Conservation (phyloP, 257 asterid species). For the Nicotiana tomentosiformis region DNA sequence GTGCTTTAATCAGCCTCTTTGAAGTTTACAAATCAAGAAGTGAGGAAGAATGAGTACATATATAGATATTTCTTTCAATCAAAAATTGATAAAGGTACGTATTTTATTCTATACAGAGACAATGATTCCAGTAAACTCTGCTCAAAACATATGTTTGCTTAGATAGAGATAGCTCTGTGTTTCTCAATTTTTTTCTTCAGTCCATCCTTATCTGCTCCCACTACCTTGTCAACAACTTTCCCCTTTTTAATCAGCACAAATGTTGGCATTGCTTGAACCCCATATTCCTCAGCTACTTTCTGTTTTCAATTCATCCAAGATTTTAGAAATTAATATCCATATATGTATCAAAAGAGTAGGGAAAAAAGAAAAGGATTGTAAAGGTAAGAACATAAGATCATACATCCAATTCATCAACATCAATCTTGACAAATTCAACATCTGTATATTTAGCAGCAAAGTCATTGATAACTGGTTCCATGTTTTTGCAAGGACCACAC, state of each 20-base stretch:
- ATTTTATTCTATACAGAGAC: not conserved
- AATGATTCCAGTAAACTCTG: not conserved
- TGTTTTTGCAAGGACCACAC: conserved; percentile 40
- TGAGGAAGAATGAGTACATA: not conserved
- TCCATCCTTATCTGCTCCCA: conserved; percentile 51
- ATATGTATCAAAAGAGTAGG: not conserved
- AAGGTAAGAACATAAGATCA: not conserved
- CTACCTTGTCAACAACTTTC: conserved; percentile 49
- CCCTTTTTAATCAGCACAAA: conserved; percentile 58
- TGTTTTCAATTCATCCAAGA: conserved; percentile 15
- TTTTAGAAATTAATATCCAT: not conserved
- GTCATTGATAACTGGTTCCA: conserved; percentile 25
- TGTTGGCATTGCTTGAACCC: conserved; percentile 62
- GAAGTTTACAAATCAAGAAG: not conserved
- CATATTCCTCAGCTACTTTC: conserved; percentile 64
- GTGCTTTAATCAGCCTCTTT: not conserved
- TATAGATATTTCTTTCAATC: not conserved
- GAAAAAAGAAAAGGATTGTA: not conserved
- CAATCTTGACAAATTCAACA: conserved; percentile 36
- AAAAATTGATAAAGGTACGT: not conserved
- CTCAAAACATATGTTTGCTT: not conserved
- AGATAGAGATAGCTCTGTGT: conserved; percentile 23
- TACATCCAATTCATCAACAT: conserved; percentile 29
- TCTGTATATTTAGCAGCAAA: conserved; percentile 24
- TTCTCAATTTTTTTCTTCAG: conserved; percentile 50